Base-by-base conservation (phyloP, 257 asterid species). In the Plantago major region DNA sequence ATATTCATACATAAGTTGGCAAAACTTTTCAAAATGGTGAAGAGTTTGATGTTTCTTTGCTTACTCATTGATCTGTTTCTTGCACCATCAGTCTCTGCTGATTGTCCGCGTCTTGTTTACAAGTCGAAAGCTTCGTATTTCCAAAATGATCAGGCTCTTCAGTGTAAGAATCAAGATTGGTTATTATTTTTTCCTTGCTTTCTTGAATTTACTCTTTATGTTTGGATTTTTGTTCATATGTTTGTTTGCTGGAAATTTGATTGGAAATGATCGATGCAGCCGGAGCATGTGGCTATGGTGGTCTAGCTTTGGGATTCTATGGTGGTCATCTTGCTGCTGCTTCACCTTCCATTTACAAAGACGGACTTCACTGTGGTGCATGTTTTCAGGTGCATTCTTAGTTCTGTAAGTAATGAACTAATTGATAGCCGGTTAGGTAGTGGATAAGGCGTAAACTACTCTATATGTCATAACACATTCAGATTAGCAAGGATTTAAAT, bases 221-320 rank as follows among this genome's bases (percentile, higher is more conserved):
- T 49, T 22, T 22, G 1, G 17, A 37, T 30, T 6, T 33, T 3
- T 22, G 26, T 22, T 22, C 26, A 22, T 22, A 22, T 22, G 26
- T 2, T 22, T 22, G 26, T 22, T 22, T 22, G 26, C n/a, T n/a
- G n/a, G n/a, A n/a, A n/a, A n/a, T n/a, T n/a, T n/a, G n/a, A n/a
- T n/a, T n/a, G n/a, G 19, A 45, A 11, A 47, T 19, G 12, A 28
- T 5, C 46, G 16, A 66, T 67, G 75, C 85, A 89, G 97, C 84
- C 3, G 97, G 95, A 58, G 88, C 90, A 67, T 90, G 97, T 63
- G 95, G 97, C n/a, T 90, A 87, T 64, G 94, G 90, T 3, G 66
- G 78, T 46, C 59, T 82, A 57, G 97, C 89, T 0, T 56, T 66
- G 8, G 84, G 79, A 14, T 83, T 87, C 76, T 73, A 78, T 55